Base-by-base conservation (phyloP, 108 stramenopile genomes). In the Nitzschia inconspicua region DNA sequence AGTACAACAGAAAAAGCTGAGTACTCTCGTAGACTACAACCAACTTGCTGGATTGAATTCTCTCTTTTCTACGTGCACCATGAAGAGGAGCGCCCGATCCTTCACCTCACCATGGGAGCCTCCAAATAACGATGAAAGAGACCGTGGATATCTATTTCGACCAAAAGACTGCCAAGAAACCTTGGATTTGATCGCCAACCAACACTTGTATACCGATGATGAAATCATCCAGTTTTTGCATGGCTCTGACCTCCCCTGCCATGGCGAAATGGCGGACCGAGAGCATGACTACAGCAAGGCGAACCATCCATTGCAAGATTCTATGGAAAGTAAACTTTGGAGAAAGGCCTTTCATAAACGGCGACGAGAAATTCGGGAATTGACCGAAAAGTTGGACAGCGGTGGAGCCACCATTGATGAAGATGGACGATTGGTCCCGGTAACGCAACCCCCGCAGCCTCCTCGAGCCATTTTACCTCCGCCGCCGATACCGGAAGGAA, bases 361-460 rank as follows among this genome's bases (percentile, higher is more conserved):
- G 47, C 19, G 57, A 76, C 3, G 75, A 68, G 68, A 77, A 70
- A 65, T 70, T 49, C 60, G 46, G 27, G 42, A 70, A 26, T 53
- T 66, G 29, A 41, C 54, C 6, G 57, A 56, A 16, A 49, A 57
- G 14, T 29, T 31, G 3, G 14, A 39, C 2, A 36, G 27, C 27
- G 71, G 67, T 19, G 47, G 47, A 40, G 69, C 63, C 30, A 51
- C 58, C 0, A 60, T 71, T 22, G 75, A 76, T 44, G 69, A 66
- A 30, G 68, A 70, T 44, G 75, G 69, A 30, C 44, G 75, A 34
- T 29, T 70, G 5, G 75, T 70, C 11, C 62, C 20, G 0, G 48
- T 14, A 1, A 34, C 47, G 14, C 60, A 65, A 5, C 65, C 64
- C 16, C 44, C 58, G 7, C 36, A 29, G 22, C 68, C 73, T 24